A percentile compares a stretch with the other conserved stretches of the same genome.
phyloP scores from a whole-genome alignment of 2,329 filamentous ascomycete species.

The Aspergillus tanneri region DNA sequence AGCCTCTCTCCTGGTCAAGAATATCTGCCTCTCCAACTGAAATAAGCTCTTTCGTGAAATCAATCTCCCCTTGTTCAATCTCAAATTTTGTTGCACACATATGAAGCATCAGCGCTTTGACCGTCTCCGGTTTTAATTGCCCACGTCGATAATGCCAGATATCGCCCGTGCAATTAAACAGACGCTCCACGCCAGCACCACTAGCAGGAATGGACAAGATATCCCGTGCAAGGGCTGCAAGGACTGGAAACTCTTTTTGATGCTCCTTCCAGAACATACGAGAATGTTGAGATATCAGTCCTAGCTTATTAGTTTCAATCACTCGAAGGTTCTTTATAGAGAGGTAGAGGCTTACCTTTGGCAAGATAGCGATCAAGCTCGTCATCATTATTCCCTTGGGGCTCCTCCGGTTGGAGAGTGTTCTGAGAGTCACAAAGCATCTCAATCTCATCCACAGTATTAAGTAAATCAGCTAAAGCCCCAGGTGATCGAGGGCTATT shows the following conservation, averaged over 20 bases:
- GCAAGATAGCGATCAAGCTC: neutral
- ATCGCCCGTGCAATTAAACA: slow-evolving; percentile 5
- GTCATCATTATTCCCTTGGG: neutral
- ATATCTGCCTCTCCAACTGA: slow-evolving; percentile 1
- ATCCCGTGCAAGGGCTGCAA: neutral
- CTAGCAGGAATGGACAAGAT: neutral
- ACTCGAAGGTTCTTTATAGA: neutral
- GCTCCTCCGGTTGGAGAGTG: neutral
- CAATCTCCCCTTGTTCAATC: slow-evolving; percentile 6
- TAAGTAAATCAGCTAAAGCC: neutral
- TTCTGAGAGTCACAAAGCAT: neutral
- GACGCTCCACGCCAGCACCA: slow-evolving; percentile 3
- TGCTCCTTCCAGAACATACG: slow-evolving; percentile 20
- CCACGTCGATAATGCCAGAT: slow-evolving; percentile 1
- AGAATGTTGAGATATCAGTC: slow-evolving; percentile 20
- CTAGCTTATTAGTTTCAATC: neutral
- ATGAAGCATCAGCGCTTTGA: slow-evolving; percentile 1
- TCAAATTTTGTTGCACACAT: slow-evolving; percentile 5
- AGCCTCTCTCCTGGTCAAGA: slow-evolving; percentile 1
- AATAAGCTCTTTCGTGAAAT: slow-evolving; percentile 2
- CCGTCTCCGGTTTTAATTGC: slow-evolving; percentile 1
- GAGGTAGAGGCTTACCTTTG: neutral
- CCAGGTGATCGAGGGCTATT: neutral
- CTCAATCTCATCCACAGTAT: neutral
- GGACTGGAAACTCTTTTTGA: slow-evolving; percentile 22